Percentiles rank a stretch among this genome's conserved stretches.
phyloP scores from a whole-genome alignment of 2,329 filamentous ascomycete genomes.

The Stagonosporopsis rhizophila region DNA sequence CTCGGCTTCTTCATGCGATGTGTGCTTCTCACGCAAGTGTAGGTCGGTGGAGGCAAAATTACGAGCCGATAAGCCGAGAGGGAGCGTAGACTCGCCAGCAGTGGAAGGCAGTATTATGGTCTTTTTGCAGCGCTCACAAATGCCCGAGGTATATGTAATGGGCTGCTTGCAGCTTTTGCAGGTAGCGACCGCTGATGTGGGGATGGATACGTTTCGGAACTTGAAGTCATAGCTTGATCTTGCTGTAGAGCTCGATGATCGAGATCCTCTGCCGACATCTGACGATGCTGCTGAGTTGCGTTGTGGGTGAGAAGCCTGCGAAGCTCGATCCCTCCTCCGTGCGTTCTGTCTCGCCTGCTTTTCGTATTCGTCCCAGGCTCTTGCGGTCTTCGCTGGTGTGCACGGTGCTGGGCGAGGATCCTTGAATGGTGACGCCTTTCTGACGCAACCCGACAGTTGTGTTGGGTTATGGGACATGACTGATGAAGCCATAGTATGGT shows the following conservation, averaged over 20 bases:
- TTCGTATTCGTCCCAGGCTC: constrained; percentile 48
- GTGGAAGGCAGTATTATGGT: constrained; percentile 31
- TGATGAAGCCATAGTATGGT: constrained; percentile 22
- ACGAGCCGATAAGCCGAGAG: constrained; percentile 31
- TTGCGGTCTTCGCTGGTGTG: constrained; percentile 38
- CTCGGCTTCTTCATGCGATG: constrained; percentile 22
- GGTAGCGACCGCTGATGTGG: constrained; percentile 32
- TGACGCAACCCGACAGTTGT: constrained; percentile 32
- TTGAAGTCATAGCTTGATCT: constrained; percentile 39
- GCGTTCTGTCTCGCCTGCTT: constrained; percentile 41
- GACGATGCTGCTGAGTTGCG: constrained; percentile 29
- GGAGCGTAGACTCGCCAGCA: constrained; percentile 36
- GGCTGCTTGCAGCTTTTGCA: constrained; percentile 42
- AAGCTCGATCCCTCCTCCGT: constrained; percentile 35
- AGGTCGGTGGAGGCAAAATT: constrained; percentile 36
- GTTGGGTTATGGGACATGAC: constrained; percentile 29
- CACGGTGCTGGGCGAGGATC: constrained; percentile 36
- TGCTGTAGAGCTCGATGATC: constrained; percentile 16
- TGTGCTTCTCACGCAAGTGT: constrained; percentile 26
- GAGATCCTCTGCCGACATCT: constrained; percentile 25
- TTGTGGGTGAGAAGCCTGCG: constrained; percentile 22
- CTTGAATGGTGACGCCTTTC: constrained; percentile 37
- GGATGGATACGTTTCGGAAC: constrained; percentile 22
- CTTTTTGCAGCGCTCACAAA: constrained; percentile 43
- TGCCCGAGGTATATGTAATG: constrained; percentile 35